These are phyloP conservation scores for Talaromyces sp. DNA, from an alignment of 2,329 filamentous ascomycete genomes.

Conservation along the genomic window DNA sequence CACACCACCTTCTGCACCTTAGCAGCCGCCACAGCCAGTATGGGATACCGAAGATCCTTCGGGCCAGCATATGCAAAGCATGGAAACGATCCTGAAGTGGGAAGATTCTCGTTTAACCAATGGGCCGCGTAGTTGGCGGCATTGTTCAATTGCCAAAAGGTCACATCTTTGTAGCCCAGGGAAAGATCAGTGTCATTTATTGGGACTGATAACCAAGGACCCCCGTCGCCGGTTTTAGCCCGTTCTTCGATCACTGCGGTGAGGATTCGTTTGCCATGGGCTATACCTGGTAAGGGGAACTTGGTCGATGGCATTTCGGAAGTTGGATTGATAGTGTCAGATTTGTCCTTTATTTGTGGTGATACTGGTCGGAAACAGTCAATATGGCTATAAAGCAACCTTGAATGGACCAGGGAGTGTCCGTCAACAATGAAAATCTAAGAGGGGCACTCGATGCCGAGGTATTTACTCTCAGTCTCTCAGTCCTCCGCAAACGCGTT, in stretches of 20 bases:
- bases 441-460: too few species aligned
- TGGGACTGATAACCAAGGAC: conserved; percentile 23
- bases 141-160: conserved; percentile 32
- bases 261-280: conserved; percentile 18
- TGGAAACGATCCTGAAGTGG: conserved; percentile 27
- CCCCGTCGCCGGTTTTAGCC: conserved; percentile 12
- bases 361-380: too few species aligned
- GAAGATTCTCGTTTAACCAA: conserved; percentile 37
- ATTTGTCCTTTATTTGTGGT: too few species aligned
- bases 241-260: conserved; percentile 20
- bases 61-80: conserved; percentile 47
- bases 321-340: too few species aligned
- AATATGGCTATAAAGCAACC: too few species aligned
- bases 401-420: too few species aligned
- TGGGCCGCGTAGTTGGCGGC: conserved; percentile 42
- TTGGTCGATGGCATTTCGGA: background rate
- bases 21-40: conserved; percentile 44
- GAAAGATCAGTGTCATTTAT: conserved; percentile 23
- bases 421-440: too few species aligned
- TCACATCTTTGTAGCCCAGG: conserved; percentile 27
- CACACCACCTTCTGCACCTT: conserved; percentile 34
- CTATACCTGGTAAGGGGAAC: background rate
- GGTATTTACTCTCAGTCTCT: too few species aligned
- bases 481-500: too few species aligned
- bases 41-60: conserved; percentile 45